phyloP scores from a whole-genome alignment of 163 green algal genomes.

The Volvox carteri region DNA sequence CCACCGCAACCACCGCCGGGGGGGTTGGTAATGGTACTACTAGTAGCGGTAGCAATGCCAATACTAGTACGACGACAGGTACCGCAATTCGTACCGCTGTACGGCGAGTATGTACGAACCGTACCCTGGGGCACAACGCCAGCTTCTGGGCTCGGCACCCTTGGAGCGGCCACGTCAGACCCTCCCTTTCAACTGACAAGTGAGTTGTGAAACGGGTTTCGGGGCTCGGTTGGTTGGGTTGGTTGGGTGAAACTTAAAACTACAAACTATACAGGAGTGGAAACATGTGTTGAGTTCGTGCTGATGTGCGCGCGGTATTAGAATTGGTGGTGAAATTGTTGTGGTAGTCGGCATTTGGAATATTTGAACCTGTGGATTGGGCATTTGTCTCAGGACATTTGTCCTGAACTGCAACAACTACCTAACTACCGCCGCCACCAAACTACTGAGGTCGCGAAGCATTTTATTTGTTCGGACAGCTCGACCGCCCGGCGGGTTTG shows the following conservation, averaged over 20 bases:
- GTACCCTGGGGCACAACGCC: slow-evolving; percentile 53
- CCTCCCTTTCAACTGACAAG: not conserved
- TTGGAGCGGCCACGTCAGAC: not conserved
- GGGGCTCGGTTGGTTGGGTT: not conserved
- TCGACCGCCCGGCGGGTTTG: no score
- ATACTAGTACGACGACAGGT: not conserved
- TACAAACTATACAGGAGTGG: not conserved
- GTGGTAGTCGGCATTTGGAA: not conserved
- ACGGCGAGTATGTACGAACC: slow-evolving; percentile 11
- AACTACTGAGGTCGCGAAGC: not conserved
- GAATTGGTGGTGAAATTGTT: not conserved
- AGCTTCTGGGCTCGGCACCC: not conserved
- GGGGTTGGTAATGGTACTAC: not conserved
- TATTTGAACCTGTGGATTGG: not conserved
- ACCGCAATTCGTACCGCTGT: not conserved
- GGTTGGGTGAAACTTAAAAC: not conserved
- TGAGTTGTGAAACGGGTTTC: not conserved
- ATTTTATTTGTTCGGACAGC: not conserved
- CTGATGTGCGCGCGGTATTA: not conserved
- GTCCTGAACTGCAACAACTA: not conserved
- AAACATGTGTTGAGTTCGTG: not conserved
- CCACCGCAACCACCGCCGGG: not conserved
- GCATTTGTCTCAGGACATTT: no score
- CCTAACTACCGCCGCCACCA: not conserved
- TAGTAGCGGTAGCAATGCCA: not conserved